Percentiles rank a stretch among this genome's conserved stretches.
Evolutionary conservation across 2,329 filamentous ascomycete genomes (phyloP).

Genomic region (Cryphonectria carpinicola): DNA sequence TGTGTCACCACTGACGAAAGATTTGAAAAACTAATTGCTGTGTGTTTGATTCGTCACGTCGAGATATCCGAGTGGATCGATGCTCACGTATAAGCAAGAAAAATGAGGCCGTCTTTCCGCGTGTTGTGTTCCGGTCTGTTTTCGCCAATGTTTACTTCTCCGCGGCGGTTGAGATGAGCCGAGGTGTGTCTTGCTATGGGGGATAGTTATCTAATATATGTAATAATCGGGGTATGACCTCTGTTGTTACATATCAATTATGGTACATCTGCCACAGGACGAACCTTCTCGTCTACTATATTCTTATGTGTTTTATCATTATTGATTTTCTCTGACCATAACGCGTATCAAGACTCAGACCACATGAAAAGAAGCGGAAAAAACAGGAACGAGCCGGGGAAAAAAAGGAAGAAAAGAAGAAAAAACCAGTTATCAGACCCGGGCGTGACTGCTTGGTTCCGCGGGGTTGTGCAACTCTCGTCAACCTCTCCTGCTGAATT

Average conservation of each 20-base stretch:
- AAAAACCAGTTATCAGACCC: too few relatives aligned
- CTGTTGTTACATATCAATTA: background rate
- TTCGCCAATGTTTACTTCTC: conserved; percentile 2
- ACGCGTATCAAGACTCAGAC: too few relatives aligned
- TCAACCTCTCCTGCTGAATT: too few relatives aligned
- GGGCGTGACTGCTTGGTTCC: too few relatives aligned
- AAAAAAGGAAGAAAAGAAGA: too few relatives aligned
- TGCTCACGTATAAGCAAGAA: background rate
- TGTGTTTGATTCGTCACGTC: background rate
- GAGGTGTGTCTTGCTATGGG: background rate
- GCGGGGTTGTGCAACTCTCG: too few relatives aligned
- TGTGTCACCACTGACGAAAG: background rate
- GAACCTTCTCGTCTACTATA: background rate
- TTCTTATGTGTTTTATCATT: background rate
- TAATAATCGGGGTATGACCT: background rate
- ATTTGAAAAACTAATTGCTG: background rate
- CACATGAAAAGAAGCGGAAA: too few relatives aligned
- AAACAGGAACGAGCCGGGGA: too few relatives aligned
- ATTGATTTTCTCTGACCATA: background rate
- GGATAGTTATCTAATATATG: background rate
- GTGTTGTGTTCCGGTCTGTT: background rate
- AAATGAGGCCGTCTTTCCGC: background rate
- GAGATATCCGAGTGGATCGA: background rate
- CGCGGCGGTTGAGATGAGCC: background rate
- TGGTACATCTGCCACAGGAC: background rate